These are phyloP conservation scores for Daldinia decipiens DNA, from an alignment of 495 filamentous ascomycete species.

Conservation along the genomic window DNA sequence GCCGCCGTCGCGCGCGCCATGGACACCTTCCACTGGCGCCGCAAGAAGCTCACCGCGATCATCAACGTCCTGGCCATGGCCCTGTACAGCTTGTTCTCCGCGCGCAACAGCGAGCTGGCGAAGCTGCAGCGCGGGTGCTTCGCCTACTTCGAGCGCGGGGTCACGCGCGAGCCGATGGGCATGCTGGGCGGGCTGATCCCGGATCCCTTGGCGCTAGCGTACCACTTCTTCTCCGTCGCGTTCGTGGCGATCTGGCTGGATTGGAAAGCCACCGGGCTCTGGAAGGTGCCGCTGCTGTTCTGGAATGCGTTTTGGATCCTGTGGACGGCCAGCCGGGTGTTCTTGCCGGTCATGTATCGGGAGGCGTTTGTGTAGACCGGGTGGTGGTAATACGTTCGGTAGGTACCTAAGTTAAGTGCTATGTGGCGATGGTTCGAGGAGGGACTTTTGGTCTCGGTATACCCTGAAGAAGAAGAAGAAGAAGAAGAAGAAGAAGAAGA, in stretches of 20 bases:
- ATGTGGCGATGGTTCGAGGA: too few relatives aligned
- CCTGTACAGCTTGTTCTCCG: conserved; percentile 89
- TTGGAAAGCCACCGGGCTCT: conserved; percentile 63
- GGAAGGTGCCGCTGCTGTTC: conserved; percentile 68
- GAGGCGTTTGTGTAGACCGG: conserved; percentile 56
- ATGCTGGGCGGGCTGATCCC: conserved; percentile 86
- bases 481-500: neutral
- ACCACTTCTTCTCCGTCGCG: conserved; percentile 94
- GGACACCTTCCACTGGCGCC: conserved; percentile 82
- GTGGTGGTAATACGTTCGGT: too few relatives aligned
- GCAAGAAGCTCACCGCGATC: conserved; percentile 82
- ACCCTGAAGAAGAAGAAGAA: neutral
- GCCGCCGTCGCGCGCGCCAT: conserved; percentile 72
- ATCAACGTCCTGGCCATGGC: conserved; percentile 97
- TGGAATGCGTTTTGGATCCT: conserved; percentile 74
- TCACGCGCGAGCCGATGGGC: conserved; percentile 79
- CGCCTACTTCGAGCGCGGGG: conserved; percentile 85
- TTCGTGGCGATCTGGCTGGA: conserved; percentile 88
- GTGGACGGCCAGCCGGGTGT: conserved; percentile 87
- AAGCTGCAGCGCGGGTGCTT: conserved; percentile 93
- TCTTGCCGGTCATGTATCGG: conserved; percentile 82
- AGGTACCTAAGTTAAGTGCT: too few relatives aligned
- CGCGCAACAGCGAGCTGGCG: conserved; percentile 78
- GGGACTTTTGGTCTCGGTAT: neutral
- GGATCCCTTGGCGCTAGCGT: conserved; percentile 80